Evolutionary conservation across 1,284 basidiomycete genomes (phyloP), one percentile per base, ranked within the genome.

Genomic region (Naganishia cerealis): DNA sequence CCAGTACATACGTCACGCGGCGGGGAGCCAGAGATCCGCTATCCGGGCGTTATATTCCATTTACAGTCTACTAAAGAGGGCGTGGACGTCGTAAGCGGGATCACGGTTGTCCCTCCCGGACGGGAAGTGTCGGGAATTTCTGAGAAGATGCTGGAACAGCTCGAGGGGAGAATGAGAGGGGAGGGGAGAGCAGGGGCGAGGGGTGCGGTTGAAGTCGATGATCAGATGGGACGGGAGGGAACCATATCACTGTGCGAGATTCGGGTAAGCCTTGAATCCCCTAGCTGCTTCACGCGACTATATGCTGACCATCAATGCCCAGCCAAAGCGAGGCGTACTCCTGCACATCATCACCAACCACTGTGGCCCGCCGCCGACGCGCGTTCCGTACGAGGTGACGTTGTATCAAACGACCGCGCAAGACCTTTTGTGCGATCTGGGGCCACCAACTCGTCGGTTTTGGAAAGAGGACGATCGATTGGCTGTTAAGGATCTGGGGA

Each of bases 401-500:
- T 77, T 94, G n/a, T 87, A 89, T n/a, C 81, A 86, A 70, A 92
- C 90, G 6, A 91, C 88, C 3, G 87, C 89, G 0, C 90, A 94
- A 77, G 91, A 93, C 76, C 80, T 94, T 38, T 85, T 83, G 2
- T 82, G 89, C 42, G 90, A 91, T 72, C 81, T 94, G 8, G 92
- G 92, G 2, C 83, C 89, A 13, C 91, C 92, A 8, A 80, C 87
- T n/a, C 84, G 88, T 50, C 83, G 87, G 65, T 88, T 90, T 77
- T 90, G 90, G 81, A 92, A 92, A 76, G 90, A 93, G 71, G 92
- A 94, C 74, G 88, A 92, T 72, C 82, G 92, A 67, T 89, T 94
- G 87, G 73, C 21, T 2, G 21, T 18, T 2, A 72, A 24, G 72
- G 73, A 42, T 75, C 79, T 53, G 80, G 78, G 78, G 76, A 39